Evolutionary conservation across 805 yeast genomes (phyloP), one percentile per base, ranked within the genome.

Genomic region (Metschnikowia vanudenii): DNA sequence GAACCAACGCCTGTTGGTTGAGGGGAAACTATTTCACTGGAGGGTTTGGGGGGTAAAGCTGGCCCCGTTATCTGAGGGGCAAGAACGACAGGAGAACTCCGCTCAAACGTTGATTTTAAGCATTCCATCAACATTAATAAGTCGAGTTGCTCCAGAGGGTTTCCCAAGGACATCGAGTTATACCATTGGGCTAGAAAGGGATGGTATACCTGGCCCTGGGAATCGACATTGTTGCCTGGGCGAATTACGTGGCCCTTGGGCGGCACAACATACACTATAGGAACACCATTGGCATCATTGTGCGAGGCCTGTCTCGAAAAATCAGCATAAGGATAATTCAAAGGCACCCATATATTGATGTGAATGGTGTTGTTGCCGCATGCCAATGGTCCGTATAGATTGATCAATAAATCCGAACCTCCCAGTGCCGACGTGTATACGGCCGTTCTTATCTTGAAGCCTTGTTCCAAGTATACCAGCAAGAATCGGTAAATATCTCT

Each of bases 301-400:
- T 24, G 24, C 1, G 53, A 16, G 12, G 36, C 12, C 10, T 36
- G 18, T 7, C 31, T 32, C 13, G 42, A 32, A 2, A 8, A 10
- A 9, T 50, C 54, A 3, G 55, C 52, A n/a, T 58, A 54, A 0
- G 97, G 96, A 54, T 86, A 90, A 19, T 73, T 69, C 22, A 75
- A 73, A 0, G 96, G 96, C 4, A 91, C 58, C 96, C 96, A 89
- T 4, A 90, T 62, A 44, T 81, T 81, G 11, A 89, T 57, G 0
- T 90, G 91, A 12, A 65, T 63, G 3, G 45, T 42, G 8, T 52
- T 39, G 0, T 54, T 55, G 11, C 65, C 61, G 4, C 53, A 35
- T 1, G 66, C 60, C 3, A 84, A 53, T 0, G 74, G 65, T 0
- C 96, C 96, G 54, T 75, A 75, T 1, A 91, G 50, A 49, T 82